Evolutionary conservation across 2,329 filamentous ascomycete genomes (phyloP).

Genomic region (Calonectria leucothoes): DNA sequence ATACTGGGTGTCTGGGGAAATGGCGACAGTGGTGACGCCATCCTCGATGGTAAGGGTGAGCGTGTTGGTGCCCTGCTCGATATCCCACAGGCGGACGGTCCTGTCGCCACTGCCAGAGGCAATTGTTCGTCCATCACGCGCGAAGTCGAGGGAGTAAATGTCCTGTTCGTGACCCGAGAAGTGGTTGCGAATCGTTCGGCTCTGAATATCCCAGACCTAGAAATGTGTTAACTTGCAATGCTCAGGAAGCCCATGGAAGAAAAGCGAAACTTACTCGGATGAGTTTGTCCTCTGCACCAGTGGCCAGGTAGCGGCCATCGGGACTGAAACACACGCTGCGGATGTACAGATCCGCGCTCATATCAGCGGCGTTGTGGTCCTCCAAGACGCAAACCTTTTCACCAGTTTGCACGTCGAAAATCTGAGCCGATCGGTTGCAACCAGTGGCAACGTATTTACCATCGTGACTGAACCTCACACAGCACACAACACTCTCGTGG

Average conservation of each 20-base stretch:
- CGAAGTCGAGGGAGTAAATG: constrained; percentile 96
- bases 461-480: constrained; percentile 95
- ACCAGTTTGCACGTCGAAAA: constrained; percentile 91
- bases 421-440: constrained; percentile 99
- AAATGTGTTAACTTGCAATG: constrained; percentile 23
- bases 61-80: constrained; percentile 84
- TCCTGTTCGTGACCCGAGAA: constrained; percentile 99
- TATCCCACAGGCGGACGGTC: constrained; percentile 96
- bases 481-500: constrained; percentile 98
- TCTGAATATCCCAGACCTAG: constrained; percentile 94
- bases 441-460: constrained; percentile 96
- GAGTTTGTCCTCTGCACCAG: constrained; percentile 96
- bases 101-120: constrained; percentile 95
- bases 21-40: constrained; percentile 96
- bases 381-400: constrained; percentile 90
- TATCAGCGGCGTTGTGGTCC: constrained; percentile 82
- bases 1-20: constrained; percentile 93
- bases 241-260: neutral
- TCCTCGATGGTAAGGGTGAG: constrained; percentile 94
- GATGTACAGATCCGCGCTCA: constrained; percentile 94
- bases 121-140: constrained; percentile 91
- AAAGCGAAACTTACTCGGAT: constrained; percentile 77
- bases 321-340: constrained; percentile 98
- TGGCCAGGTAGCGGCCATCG: constrained; percentile 92
- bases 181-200: constrained; percentile 86